Base-by-base conservation (phyloP, 169 alveolate species). In the Cryptosporidium andersoni region DNA sequence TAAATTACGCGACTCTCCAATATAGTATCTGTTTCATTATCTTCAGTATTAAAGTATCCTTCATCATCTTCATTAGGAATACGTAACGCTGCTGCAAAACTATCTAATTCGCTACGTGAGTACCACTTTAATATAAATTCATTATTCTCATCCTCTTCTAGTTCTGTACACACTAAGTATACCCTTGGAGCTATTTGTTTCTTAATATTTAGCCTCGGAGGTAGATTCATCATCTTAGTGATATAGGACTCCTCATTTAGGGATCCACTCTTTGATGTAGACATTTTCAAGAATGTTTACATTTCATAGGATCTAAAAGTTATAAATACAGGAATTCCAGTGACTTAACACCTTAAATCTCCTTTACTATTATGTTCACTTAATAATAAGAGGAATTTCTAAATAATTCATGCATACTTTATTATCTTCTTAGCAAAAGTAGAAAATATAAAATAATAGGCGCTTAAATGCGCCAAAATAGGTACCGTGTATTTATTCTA, bases 1-100 rank as follows among this genome's bases (percentile, higher is more conserved):
- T 74, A 74, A 2, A 58, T 4, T 55, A 74, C 68, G 42, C 85
- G 14, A 25, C 60, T 68, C 36, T 74, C 58, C 39, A 58, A n/a
- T 7, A 60, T 47, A 14, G 85, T 74, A 8, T 56, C 85, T 64
- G 14, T 2, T 16, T 58, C 43, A 12, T 74, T 68, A 34, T 47
- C 40, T 34, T 74, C 68, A 55, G 40, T 53, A 14, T 9, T 42
- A 34, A 55, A 48, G 25, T 14, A 25, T 25, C 42, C 62, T 2
- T 74, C 49, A 14, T 34, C 36, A 7, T 58, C 85, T 58, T 74
- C 25, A 25, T 25, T 0, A 25, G 25, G 25, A 25, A 25, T 25
- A 25, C 25, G 25, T 55, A 74, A 58, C 37, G 39, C 45, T 62
- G 85, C 85, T 66, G 85, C 85, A 74, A 60, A 47, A 9, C 63